Evolutionary conservation across 495 filamentous ascomycete species (phyloP), one percentile per base, ranked within the genome.

Genomic region (Aspergillus conjunctus): DNA sequence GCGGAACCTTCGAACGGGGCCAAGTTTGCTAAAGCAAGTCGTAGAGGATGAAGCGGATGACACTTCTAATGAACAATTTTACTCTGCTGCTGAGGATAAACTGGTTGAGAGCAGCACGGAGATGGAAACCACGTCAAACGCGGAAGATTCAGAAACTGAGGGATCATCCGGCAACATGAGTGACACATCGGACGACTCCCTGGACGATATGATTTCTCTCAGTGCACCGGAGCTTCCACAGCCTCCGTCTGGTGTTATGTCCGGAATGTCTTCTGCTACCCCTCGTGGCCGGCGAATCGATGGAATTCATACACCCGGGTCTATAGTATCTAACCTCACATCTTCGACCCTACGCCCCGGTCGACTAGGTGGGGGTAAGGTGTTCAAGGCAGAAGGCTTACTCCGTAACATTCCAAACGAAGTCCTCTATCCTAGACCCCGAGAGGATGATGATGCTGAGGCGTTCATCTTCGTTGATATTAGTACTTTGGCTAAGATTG

Each of bases 401-500:
- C 77, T 91, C 39, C 79, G 81, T 45, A 78, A 83, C 20, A 86
- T 98, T 17, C 83, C 92, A 0, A 82, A 89, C 49, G 90, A 92
- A 43, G 75, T 94, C 4, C 75, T 98, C 7, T 88, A 97, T 65
- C 94, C 94, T 1, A 90, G 87, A 56, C 93, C 94, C 7, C 75
- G 80, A 4, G 83, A 85, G 20, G 92, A 97, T 52, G 94, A 98
- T 63, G 89, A 91, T 64, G 86, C 91, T 53, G 95, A 98, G 68
- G 87, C 89, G 3, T 84, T 93, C 43, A 79, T 97, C 17, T 98
- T 92, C 71, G 91, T 98, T 8, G 91, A 94, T 62, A 87, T 93
- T 31, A 88, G 83, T 59, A 87, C 91, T 17, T 75, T 98, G 11
- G 85, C 89, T n/a, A 89, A 90, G 59, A 84, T 98, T 43, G 91